Evolutionary conservation across 441 rosid genomes (phyloP), one percentile per base, ranked within the genome.

Genomic region (Lepidium campestre): DNA sequence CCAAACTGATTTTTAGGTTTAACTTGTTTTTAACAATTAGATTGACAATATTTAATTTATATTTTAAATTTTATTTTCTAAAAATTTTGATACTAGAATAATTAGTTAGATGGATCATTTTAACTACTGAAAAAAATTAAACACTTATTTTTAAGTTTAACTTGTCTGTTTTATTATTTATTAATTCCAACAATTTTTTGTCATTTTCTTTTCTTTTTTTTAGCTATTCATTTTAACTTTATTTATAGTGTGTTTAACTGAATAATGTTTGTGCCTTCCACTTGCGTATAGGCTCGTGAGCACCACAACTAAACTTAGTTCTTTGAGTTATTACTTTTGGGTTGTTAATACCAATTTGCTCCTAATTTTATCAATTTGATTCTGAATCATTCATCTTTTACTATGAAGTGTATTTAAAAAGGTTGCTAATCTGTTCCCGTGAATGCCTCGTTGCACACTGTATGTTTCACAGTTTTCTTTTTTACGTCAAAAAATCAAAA

Each of bases 221-320:
- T 32, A 15, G 34, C 52, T 69, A 53, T 7, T 50, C 17, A 9
- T 34, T 55, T 55, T 46, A 47, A 56, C 65, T 70, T 36, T 64
- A 32, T 18, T 48, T 20, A 47, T 71, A 64, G 65, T 64, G 31
- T 63, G 5, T 25, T 40, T 58, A n/a, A n/a, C 7, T 65, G 66
- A 50, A 42, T 48, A n/a, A n/a, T 58, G 35, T 49, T 58, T n/a
- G n/a, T n/a, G 56, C 55, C 56, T 15, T 58, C 71, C 41, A 72
- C 76, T 72, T 58, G 67, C 6, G 15, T 34, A 52, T 42, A 58
- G 47, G 48, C 67, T 65, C 62, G 67, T 65, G 67, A 72, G 20
- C 48, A 72, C 71, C 71, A 72, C 70, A 57, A 57, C 58, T 20
- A 47, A 47, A 55, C 20, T 18, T 45, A 54, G 42, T 39, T 70